Conservation (phyloP, 768 basidiomycete genomes). For the Epithele typhae region DNA sequence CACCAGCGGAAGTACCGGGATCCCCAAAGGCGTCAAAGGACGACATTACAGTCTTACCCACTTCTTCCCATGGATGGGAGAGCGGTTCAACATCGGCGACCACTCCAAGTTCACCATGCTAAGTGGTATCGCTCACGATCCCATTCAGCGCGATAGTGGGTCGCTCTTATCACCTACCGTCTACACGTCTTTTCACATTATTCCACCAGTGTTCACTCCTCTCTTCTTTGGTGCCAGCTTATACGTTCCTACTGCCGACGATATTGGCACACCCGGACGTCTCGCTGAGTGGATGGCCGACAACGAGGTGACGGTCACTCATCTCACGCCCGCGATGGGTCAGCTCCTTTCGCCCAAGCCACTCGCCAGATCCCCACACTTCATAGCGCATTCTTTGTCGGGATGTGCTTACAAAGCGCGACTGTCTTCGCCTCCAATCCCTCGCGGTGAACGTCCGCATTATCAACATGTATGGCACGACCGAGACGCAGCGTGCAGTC, state of each 20-base stretch:
- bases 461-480: constrained; percentile 99
- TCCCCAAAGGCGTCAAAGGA: constrained; percentile 96
- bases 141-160: constrained; percentile 97
- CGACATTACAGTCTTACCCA: constrained; percentile 95
- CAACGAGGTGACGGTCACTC: constrained; percentile 88
- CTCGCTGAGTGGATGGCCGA: constrained; percentile 99
- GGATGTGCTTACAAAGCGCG: constrained; percentile 98
- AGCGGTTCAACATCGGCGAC: constrained; percentile 71
- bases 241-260: constrained; percentile 93
- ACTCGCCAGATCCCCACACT: constrained; percentile 82
- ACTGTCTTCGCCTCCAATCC: constrained; percentile 90
- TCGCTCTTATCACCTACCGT: constrained; percentile 12
- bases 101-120: constrained; percentile 95
- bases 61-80: constrained; percentile 99
- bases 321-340: constrained; percentile 98
- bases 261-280: constrained; percentile 94
- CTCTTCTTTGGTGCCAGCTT: constrained; percentile 95
- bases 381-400: constrained; percentile 93
- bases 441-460: constrained; percentile 91
- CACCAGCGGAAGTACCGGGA: constrained; percentile 95
- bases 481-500: constrained; percentile 97
- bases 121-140: constrained; percentile 98
- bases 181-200: not conserved
- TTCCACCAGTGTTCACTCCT: constrained; percentile 85
- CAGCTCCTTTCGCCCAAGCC: constrained; percentile 89